These are phyloP conservation scores for Quercus phellos DNA, from an alignment of 331 rosid species.

Conservation along the genomic window DNA sequence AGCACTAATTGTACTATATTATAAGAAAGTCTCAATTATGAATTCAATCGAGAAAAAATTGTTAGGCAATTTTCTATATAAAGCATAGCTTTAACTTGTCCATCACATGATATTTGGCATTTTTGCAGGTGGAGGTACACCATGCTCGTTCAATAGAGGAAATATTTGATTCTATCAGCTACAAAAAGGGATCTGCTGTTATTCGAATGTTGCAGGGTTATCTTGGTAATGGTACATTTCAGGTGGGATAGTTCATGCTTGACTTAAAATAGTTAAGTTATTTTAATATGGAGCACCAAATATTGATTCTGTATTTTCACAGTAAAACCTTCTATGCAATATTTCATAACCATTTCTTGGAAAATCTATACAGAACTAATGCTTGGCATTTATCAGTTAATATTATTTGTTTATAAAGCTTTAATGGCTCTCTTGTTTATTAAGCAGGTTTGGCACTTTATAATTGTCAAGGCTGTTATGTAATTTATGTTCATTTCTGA, in stretches of 20 bases:
- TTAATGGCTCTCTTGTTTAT: neutral
- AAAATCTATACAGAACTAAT: neutral
- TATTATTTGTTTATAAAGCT: neutral
- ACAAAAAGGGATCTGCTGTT: constrained; percentile 15
- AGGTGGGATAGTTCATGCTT: constrained; percentile 27
- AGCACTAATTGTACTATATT: neutral
- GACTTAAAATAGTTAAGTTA: neutral
- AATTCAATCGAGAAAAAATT: neutral
- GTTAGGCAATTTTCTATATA: neutral
- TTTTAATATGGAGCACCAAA: neutral
- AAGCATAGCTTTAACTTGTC: neutral
- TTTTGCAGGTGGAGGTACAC: constrained; percentile 52
- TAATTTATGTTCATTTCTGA: too few species aligned
- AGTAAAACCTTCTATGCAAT: neutral
- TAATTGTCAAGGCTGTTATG: too few species aligned
- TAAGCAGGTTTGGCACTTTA: neutral
- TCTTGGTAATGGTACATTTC: constrained; percentile 51
- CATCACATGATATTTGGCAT: constrained; percentile 1
- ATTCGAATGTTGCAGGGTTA: neutral
- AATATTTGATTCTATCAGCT: constrained; percentile 52
- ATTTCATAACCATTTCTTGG: neutral
- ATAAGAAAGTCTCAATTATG: neutral
- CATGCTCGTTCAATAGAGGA: constrained; percentile 48
- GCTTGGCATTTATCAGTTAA: neutral
- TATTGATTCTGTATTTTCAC: neutral